A percentile compares a stretch with the other conserved stretches of the same genome.
Evolutionary conservation across 2,329 filamentous ascomycete genomes (phyloP).

Genomic region (Stemphylium beticola): DNA sequence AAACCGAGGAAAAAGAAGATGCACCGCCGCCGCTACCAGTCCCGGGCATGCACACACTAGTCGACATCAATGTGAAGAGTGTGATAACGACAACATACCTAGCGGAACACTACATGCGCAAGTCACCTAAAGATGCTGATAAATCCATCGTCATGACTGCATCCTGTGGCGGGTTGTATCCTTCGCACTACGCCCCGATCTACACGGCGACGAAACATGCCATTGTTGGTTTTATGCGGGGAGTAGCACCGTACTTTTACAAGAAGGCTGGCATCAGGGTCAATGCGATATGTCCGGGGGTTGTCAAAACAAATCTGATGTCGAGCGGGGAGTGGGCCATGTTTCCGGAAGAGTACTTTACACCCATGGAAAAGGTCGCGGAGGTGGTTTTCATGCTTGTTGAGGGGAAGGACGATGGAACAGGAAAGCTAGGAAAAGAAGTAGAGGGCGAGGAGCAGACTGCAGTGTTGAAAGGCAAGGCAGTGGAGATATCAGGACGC

Average conservation of each 20-base stretch:
- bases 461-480: neutral
- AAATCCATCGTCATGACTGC: neutral
- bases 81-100: neutral
- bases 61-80: neutral
- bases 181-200: conserved; percentile 42
- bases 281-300: conserved; percentile 48
- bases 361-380: too few relatives aligned
- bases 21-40: neutral
- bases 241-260: conserved; percentile 41
- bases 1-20: neutral
- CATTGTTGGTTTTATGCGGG: conserved; percentile 48
- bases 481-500: neutral
- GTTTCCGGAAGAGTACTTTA: too few relatives aligned
- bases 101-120: neutral
- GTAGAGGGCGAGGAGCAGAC: too few relatives aligned
- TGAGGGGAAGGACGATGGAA: neutral
- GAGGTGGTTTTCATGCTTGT: too few relatives aligned
- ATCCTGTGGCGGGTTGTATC: conserved; percentile 43
- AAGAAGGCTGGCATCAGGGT: conserved; percentile 42
- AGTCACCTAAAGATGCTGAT: neutral
- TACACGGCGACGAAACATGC: conserved; percentile 51
- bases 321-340: conserved; percentile 38
- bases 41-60: neutral
- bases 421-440: neutral
- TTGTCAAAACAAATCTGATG: conserved; percentile 46